Base-by-base conservation (phyloP, 2,329 filamentous ascomycete genomes). In the Penicillium digitatum region DNA sequence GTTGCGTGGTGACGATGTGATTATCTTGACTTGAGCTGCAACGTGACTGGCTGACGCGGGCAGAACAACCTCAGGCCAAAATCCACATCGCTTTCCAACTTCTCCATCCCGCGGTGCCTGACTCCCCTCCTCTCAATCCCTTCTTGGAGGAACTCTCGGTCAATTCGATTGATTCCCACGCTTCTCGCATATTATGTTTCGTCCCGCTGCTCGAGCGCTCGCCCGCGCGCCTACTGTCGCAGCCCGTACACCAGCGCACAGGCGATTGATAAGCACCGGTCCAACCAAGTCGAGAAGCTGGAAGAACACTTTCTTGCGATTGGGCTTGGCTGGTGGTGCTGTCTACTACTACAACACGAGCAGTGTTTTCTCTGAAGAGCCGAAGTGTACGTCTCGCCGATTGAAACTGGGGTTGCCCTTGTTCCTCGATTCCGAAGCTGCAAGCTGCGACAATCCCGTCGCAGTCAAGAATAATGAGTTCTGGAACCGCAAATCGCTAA, bases 311-410 rank as follows among this genome's bases (percentile, higher is more conserved):
- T 81, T 81, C 4, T 72, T 83, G 66, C 83, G 93, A 78, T 87
- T 90, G 83, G 89, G 85, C 62, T 70, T 94, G 53, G 92, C 90
- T 0, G 81, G 79, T 56, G 90, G 82, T 20, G 85, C 87, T 43
- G 77, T 97, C 47, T 99, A 97, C 78, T 96, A 89, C 75, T 99
- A 97, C 75, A 95, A 91, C 78, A 96, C 91, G 8, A 93, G 87
- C 68, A 83, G 86, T 51, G 80, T 90, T 22, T 97, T 97, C 73
- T 89, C 91, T 16, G 90, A 96, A 66, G 87, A 95, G 73, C 83
- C 86, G 34, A 75, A 82, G 64, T 82, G 91, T 95, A 82, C 63
- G 87, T 75, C 31, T 32, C 31, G 39, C n/a, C 52, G 52, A n/a
- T 49, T 53, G 31, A 16, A 50, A 11, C 31, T 12, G 34, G 46